Evolutionary conservation across 805 yeast genomes (phyloP).

Genomic region (Cyberlindnera maclurae): DNA sequence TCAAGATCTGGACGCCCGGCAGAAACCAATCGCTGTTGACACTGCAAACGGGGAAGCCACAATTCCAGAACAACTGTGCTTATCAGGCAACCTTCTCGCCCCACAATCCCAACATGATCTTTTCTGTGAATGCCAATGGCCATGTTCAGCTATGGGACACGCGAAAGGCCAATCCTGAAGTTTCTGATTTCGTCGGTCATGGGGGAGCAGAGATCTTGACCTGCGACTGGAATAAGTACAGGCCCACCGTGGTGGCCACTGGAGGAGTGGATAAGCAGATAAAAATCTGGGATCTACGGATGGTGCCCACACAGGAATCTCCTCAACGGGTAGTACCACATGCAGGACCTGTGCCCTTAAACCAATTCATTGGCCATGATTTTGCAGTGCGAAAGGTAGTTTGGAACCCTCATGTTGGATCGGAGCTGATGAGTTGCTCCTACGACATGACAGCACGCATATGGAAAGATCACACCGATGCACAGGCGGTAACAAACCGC

Average conservation of each 20-base stretch:
- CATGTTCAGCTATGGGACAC: constrained; percentile 77
- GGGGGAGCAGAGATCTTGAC: constrained; percentile 74
- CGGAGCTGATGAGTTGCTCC: constrained; percentile 64
- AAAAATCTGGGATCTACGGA: constrained; percentile 83
- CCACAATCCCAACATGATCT: constrained; percentile 62
- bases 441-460: constrained; percentile 91
- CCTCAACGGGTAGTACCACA: constrained; percentile 28
- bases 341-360: constrained; percentile 59
- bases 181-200: constrained; percentile 59
- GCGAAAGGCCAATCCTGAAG: constrained; percentile 55
- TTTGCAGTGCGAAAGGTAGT: constrained; percentile 75
- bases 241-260: constrained; percentile 71
- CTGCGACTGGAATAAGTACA: constrained; percentile 88
- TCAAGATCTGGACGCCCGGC: constrained; percentile 71
- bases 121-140: constrained; percentile 70
- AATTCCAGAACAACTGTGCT: constrained; percentile 46
- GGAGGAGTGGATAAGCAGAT: constrained; percentile 89
- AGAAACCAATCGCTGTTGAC: constrained; percentile 52
- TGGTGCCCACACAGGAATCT: constrained; percentile 39
- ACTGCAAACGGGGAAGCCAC: constrained; percentile 32
- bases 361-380: constrained; percentile 80
- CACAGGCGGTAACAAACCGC: constrained; percentile 45
- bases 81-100: constrained; percentile 81
- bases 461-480: constrained; percentile 71
- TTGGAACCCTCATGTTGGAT: constrained; percentile 87